These are phyloP conservation scores for Aspergillus pseudoviridinutans DNA, from an alignment of 2,329 filamentous ascomycete genomes.

Conservation along the genomic window DNA sequence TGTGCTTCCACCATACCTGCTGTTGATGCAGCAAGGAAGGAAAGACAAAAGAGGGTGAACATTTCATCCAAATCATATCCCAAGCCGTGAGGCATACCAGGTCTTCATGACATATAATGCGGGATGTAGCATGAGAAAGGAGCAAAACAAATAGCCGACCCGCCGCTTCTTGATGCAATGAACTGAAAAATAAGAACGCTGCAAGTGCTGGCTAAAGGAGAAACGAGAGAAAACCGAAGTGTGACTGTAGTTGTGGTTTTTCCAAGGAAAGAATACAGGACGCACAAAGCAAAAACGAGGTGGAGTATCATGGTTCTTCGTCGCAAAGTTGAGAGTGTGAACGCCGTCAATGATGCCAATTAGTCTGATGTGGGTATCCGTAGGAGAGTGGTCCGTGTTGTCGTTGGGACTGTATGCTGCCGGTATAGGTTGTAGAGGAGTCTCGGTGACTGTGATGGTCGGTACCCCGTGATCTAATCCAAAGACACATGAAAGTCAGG, in stretches of 20 bases:
- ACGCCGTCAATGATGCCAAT: slow-evolving; percentile 55
- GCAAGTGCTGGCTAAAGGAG: slow-evolving; percentile 30
- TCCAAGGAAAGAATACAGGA: slow-evolving; percentile 26
- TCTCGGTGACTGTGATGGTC: slow-evolving; percentile 12
- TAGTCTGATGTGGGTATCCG: slow-evolving; percentile 40
- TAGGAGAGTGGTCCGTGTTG: slow-evolving; percentile 33
- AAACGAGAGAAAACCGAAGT: slow-evolving; percentile 2
- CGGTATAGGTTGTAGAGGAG: slow-evolving; percentile 31
- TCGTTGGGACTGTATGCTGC: slow-evolving; percentile 37
- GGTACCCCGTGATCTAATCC: slow-evolving; percentile 19
- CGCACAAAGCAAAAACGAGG: slow-evolving; percentile 33
- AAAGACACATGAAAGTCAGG: slow-evolving; percentile 22
- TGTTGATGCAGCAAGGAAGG: slow-evolving; percentile 26
- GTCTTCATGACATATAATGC: slow-evolving; percentile 47
- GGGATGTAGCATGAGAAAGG: slow-evolving; percentile 34
- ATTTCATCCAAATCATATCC: slow-evolving; percentile 43
- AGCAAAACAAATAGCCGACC: slow-evolving; percentile 44
- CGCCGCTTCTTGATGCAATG: slow-evolving; percentile 45
- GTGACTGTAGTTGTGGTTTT: slow-evolving; percentile 37
- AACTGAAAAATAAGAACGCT: slow-evolving; percentile 30
- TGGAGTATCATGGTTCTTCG: slow-evolving; percentile 35
- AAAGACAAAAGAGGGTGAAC: slow-evolving; percentile 27
- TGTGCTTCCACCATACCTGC: neutral
- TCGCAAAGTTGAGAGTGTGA: slow-evolving; percentile 45
- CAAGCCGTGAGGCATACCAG: slow-evolving; percentile 47